phyloP scores from a whole-genome alignment of 441 rosid species.

The Bocquillonia castaneifolia region DNA sequence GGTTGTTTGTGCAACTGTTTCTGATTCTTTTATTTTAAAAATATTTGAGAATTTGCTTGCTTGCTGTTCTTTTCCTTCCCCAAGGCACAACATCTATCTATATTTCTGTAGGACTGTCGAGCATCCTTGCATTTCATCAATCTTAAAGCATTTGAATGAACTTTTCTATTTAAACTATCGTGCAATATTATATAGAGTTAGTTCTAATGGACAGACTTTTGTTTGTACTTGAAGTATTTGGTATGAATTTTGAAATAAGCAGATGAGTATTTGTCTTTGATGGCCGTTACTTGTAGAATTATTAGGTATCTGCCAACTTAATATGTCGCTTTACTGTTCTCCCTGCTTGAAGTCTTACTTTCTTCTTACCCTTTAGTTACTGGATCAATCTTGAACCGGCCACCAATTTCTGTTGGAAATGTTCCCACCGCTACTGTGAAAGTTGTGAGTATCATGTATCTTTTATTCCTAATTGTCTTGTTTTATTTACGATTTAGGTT shows the following conservation, averaged over 20 bases:
- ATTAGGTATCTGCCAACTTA: constrained; percentile 7
- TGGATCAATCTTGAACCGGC: constrained; percentile 63
- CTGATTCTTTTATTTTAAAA: constrained; percentile 2
- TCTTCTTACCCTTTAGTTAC: constrained; percentile 43
- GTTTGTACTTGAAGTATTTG: constrained; percentile 1
- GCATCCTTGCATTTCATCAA: not conserved
- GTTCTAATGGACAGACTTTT: constrained; percentile 6
- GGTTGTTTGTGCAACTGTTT: constrained; percentile 38
- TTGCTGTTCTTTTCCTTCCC: not conserved
- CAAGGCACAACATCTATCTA: not conserved
- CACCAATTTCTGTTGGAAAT: constrained; percentile 63
- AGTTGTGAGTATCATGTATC: constrained; percentile 58
- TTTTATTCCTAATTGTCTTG: constrained; percentile 14
- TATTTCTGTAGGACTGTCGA: not conserved
- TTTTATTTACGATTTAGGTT: constrained; percentile 11
- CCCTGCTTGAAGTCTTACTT: constrained; percentile 24
- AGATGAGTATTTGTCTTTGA: not conserved
- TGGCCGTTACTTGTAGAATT: not conserved
- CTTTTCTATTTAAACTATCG: not conserved
- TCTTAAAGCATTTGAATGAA: constrained; percentile 9
- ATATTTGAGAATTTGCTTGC: constrained; percentile 13
- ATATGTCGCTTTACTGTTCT: constrained; percentile 16
- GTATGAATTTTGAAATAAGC: not conserved
- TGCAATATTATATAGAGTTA: constrained; percentile 9
- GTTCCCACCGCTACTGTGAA: constrained; percentile 78